These are phyloP conservation scores for Herpetospermum pedunculosum DNA, from an alignment of 306 rosid genomes.

Conservation along the genomic window DNA sequence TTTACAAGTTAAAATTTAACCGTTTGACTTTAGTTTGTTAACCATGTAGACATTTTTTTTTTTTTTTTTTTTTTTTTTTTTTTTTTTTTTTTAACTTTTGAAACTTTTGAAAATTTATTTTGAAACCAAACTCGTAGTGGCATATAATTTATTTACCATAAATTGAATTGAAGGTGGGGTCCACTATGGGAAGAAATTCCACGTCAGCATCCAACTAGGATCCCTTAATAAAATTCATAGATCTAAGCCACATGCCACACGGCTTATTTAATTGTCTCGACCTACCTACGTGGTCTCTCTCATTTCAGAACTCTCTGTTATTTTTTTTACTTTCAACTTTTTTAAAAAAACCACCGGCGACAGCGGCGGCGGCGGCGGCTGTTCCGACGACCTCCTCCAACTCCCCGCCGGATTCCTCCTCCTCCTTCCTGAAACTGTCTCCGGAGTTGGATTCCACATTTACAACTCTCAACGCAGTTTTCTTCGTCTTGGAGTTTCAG, in stretches of 20 bases:
- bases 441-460: too few relatives aligned
- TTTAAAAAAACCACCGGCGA: not conserved
- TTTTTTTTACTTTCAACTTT: not conserved
- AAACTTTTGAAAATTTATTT: too few relatives aligned
- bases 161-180: not conserved
- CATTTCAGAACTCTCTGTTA: too few relatives aligned
- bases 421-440: not conserved
- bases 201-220: conserved; percentile 2
- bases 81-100: too few relatives aligned
- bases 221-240: not conserved
- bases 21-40: too few relatives aligned
- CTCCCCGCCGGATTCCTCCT: not conserved
- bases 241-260: conserved; percentile 8
- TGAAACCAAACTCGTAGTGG: too few relatives aligned
- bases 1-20: too few relatives aligned
- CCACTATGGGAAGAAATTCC: not conserved
- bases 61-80: too few relatives aligned
- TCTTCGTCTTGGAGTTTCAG: too few relatives aligned
- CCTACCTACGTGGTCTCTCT: conserved; percentile 6
- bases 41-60: too few relatives aligned
- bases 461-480: too few relatives aligned
- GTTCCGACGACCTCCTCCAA: not conserved
- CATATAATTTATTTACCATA: too few relatives aligned
- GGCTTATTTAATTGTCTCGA: conserved; percentile 1
- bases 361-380: not conserved